Evolutionary conservation across 192 early-diverging fungal genomes (phyloP), one percentile per base, ranked within the genome.

Genomic region (Podila clonocystis): DNA sequence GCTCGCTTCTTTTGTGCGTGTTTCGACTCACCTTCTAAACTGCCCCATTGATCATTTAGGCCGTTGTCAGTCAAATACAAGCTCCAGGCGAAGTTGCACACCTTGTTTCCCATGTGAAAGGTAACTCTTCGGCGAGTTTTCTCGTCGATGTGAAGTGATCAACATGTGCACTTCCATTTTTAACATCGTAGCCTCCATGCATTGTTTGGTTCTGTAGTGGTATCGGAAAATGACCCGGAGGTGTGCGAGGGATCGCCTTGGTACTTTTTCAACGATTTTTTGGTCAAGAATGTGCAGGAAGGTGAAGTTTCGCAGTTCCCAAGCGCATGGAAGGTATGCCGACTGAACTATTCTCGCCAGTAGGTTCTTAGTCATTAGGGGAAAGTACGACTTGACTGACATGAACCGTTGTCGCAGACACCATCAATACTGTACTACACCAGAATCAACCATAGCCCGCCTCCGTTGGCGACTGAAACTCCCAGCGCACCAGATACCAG

Each of bases 241-340:
- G 58, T 57, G 20, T 67, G 82, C 50, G 77, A 87, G 22, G 58
- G 50, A 38, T 67, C 66, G 0, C 82, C 89, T 33, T 99, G 98
- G 98, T 88, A 93, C 69, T 76, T 98, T 13, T 97, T 99, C 78
- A 99, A 99, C 77, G 97, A 98, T 84, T 99, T 99, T 76, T 84
- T 95, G 49, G 98, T 98, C 1, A 93, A 94, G 62, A 87, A 87
- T 6, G 89, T 95, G 3, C 75, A 86, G 20, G 87, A 89, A n/a
- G 73, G 80, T 34, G 94, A 96, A 62, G 89, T 90, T 17, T 71
- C 86, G 12, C 83, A 84, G 26, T 94, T 91, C 75, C 83, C 87
- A 65, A 69, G 82, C 11, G 58, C 65, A 19, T 91, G 89, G 90
- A 89, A 88, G 79, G 82, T 85, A 82, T 57, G 22, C 22, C 41